phyloP scores from a whole-genome alignment of 768 basidiomycete genomes.

The Suillus ampliporus region DNA sequence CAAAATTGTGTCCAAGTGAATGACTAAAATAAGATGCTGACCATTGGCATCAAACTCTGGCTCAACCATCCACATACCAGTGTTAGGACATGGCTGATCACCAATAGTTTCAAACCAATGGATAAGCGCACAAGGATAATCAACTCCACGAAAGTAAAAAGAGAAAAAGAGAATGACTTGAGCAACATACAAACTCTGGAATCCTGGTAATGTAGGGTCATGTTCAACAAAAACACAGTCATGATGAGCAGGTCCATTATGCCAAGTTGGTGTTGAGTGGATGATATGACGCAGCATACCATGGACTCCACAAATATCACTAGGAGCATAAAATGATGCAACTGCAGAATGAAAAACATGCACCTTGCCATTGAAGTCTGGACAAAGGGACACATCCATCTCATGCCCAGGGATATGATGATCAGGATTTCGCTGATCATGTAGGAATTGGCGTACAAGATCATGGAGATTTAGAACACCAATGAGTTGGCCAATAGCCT shows the following conservation, averaged over 20 bases:
- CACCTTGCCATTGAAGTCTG: constrained; percentile 22
- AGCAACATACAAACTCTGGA: constrained; percentile 30
- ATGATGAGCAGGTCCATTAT: constrained; percentile 24
- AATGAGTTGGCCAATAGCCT: background rate
- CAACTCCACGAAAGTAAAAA: constrained; percentile 19
- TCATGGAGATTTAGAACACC: constrained; percentile 13
- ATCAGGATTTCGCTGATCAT: constrained; percentile 15
- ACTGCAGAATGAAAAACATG: constrained; percentile 35
- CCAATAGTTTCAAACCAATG: constrained; percentile 29
- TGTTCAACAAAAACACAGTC: constrained; percentile 36
- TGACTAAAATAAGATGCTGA: constrained; percentile 15
- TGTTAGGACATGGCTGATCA: constrained; percentile 25
- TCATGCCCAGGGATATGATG: constrained; percentile 9
- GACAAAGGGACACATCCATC: constrained; percentile 21
- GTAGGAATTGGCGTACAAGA: constrained; percentile 25
- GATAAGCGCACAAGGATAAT: constrained; percentile 33
- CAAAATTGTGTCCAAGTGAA: constrained; percentile 31
- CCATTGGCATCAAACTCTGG: constrained; percentile 28
- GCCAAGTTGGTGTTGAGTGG: constrained; percentile 34
- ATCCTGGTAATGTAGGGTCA: constrained; percentile 23
- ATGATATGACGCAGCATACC: constrained; percentile 39
- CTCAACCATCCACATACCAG: constrained; percentile 38
- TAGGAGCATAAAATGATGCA: constrained; percentile 41
- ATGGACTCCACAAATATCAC: constrained; percentile 37
- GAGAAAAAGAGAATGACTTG: constrained; percentile 33